These are phyloP conservation scores for Limnanthes douglasii DNA, from an alignment of 345 rosid species.

Conservation along the genomic window DNA sequence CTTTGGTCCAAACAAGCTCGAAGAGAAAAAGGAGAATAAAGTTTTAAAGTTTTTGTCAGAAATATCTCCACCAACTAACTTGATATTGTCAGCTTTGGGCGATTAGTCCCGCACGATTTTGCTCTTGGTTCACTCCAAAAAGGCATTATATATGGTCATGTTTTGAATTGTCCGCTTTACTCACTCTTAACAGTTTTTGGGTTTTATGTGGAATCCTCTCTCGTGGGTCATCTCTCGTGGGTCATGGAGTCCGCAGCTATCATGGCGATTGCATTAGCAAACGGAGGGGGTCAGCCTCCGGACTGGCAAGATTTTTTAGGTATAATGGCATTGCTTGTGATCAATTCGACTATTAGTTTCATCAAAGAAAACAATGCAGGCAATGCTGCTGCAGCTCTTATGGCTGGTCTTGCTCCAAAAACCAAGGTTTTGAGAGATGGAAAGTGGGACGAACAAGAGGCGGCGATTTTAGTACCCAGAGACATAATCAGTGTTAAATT, in stretches of 20 bases:
- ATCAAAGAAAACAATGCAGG: slow-evolving; percentile 91
- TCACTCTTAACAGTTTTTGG: too few species aligned
- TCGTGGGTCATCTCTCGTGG: slow-evolving; percentile 99
- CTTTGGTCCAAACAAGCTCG: slow-evolving; percentile 51
- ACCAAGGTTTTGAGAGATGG: slow-evolving; percentile 86
- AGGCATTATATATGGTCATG: too few species aligned
- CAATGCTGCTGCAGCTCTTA: slow-evolving; percentile 88
- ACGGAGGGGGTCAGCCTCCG: slow-evolving; percentile 65
- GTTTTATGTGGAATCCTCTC: slow-evolving; percentile 93
- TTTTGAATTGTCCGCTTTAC: too few species aligned
- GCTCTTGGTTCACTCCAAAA: too few species aligned
- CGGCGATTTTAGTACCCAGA: slow-evolving; percentile 82
- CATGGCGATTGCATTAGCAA: slow-evolving; percentile 76
- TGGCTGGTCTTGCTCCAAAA: slow-evolving; percentile 93
- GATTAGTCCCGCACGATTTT: too few species aligned
- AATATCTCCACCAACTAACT: too few species aligned
- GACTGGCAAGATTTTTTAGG: slow-evolving; percentile 97
- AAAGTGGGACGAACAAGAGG: slow-evolving; percentile 82
- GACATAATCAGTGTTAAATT: slow-evolving; percentile 73
- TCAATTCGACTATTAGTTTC: slow-evolving; percentile 92
- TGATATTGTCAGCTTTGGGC: too few species aligned
- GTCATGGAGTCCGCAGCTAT: slow-evolving; percentile 95
- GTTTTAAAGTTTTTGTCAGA: too few species aligned
- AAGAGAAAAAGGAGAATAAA: slow-evolving; percentile 54
- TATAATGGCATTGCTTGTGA: slow-evolving; percentile 44